Evolutionary conservation across 345 rosid genomes (phyloP), one percentile per base, ranked within the genome.

Genomic region (Brassica incana): DNA sequence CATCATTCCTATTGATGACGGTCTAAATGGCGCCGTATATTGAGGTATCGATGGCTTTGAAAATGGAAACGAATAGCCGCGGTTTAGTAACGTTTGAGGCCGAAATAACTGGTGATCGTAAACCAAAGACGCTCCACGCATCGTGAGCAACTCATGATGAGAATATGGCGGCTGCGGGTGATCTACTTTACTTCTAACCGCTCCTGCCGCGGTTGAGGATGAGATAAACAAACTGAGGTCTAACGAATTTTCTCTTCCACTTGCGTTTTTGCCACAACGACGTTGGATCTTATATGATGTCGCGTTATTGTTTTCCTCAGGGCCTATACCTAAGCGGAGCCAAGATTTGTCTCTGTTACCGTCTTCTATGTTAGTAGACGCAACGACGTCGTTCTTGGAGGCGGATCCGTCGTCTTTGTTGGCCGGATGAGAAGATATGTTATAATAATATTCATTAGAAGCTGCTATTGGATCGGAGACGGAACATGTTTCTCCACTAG

Each of bases 291-390:
- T 81, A 61, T 32, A 79, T 56, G 82, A 73, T 36, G 70, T 2
- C 38, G 62, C 65, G 30, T 59, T 76, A 33, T 18, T 77, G 50
- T 76, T 71, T 0, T 80, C 76, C 38, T 77, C 83, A 5, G 87
- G 83, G 2, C 98, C 99, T 71, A 93, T 89, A 78, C 98, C 78
- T 83, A 95, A 83, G 59, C 88, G 89, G 15, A 95, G 92, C 99
- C 99, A 95, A 29, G 83, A 85, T 63, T 87, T 88, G 67, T 88
- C 89, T 74, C 72, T 62, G 8, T 27, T 5, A 62, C 7, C 81
- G 29, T 77, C 81, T 58, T 83, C 84, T 16, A 61, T 29, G 43
- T 72, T 76, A 23, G 8, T 43, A 66, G 15, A 59, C 18, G 50
- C 61, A 76, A 71, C 65, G 20, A 40, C 64, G 63, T 64, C 69